Base-by-base conservation (phyloP, 2,329 filamentous ascomycete genomes). In the Myriosclerotinia duriaeana region DNA sequence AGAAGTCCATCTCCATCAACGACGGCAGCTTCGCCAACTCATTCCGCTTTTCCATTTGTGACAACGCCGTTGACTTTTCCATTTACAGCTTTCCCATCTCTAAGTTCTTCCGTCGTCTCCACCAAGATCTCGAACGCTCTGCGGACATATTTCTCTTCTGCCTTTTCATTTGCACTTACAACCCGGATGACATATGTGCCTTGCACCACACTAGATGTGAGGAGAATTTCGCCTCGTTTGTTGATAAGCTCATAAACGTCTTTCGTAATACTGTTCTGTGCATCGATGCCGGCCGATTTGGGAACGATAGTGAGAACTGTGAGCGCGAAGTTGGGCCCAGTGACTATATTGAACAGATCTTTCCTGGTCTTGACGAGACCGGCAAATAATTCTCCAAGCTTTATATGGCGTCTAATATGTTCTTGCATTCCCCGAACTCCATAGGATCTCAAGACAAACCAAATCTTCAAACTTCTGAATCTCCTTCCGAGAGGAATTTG, bases 401-500 rank as follows among this genome's bases (percentile, higher is more conserved):
- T 76, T 66, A 97, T 80, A 36, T 90, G 88, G 53, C 85, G 85
- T 44, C 87, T 82, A 69, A 97, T 87, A 73, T 96, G 91, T 5
- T 80, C 83, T 72, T 87, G 88, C 74, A 98, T 78, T 0, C 93
- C 94, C 40, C 83, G 82, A 62, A 96, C 80, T 58, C 94, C 94
- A 75, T 93, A 97, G 53, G 85, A 88, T 54, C 94, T 84, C 73
- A 97, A 81, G 9, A 98, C 93, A 76, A 97, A 97, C 94, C 94
- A 98, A 70, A 97, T 88, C 81, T 98, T 98, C 67, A 98, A 80
- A 3, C 89, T 87, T 68, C 94, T 85, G 84, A 98, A 98, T 20
- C 94, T 84, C 3, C 94, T 84, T 11, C 94, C 94, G 0, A 98
- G 87, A 0, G 94, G 93, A 74, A 98, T 96, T 79, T 97, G 93